Base-by-base conservation (phyloP, 805 yeast genomes). In the Phaffomyces thermotolerans region DNA sequence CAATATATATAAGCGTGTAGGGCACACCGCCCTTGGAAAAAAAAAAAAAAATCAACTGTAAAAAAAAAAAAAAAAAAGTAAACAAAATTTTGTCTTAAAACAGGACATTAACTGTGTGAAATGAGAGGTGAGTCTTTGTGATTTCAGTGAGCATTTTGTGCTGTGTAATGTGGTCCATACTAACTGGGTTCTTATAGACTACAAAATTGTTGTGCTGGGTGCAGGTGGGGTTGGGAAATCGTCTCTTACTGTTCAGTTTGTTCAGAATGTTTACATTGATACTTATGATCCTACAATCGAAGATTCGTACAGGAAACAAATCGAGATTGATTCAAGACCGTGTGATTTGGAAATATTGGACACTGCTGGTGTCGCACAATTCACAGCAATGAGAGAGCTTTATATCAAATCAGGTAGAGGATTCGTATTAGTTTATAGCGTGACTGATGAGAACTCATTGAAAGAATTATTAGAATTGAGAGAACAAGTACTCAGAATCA, bases 171-270 rank as follows among this genome's bases (percentile, higher is more conserved):
- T 20, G 22, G 22, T 20, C 36, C 4, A 20, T 40, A 36, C 49
- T 46, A 41, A 48, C 49, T 18, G 1, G 18, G 8, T 14, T 4
- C n/a, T n/a, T 4, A 12, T 22, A 70, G 97, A 90, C 60, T 89
- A 89, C 63, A 88, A 87, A 60, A 69, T 93, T 37, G 97, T 87
- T 15, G 93, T 91, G 17, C 69, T 91, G 46, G 99, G 99, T 48
- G 95, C 96, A 13, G 97, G 97, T 55, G 96, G 97, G 65, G 96
- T 88, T 8, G 99, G 99, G 55, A 91, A 91, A 58, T 87, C 97
- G 22, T 89, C 95, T 34, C 69, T 91, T 34, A 89, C 96, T 2
- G 95, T 88, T 6, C 95, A 88, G 59, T 90, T 84, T 58, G 95
- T 88, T 4, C 95, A 87, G 60, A 93, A 93, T 10, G 84, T 84